A percentile compares a stretch with the other conserved stretches of the same genome.
Evolutionary conservation across 305 asterid species (phyloP).

Genomic region (Fraxinus xanthoxyloides): DNA sequence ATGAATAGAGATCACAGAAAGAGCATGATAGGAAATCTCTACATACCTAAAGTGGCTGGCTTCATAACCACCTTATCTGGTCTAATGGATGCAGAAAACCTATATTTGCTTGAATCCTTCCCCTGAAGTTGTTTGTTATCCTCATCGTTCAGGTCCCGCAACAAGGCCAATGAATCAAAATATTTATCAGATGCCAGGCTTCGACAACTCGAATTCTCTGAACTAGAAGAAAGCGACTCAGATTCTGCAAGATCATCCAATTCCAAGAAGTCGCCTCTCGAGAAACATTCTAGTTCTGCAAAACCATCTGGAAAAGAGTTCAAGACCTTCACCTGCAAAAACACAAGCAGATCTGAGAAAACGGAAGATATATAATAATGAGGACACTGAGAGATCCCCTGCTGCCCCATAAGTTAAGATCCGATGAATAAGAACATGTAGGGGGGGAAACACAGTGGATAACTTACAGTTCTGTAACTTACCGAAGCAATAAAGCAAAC

Average conservation of each 20-base stretch:
- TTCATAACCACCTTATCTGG: slow-evolving; percentile 40
- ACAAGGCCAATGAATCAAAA: slow-evolving; percentile 44
- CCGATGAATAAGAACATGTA: not conserved
- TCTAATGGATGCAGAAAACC: slow-evolving; percentile 22
- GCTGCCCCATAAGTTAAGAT: not conserved
- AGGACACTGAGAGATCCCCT: not conserved
- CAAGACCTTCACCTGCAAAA: not conserved
- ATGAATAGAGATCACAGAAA: not conserved
- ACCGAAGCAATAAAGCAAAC: not conserved
- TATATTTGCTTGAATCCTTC: slow-evolving; percentile 28
- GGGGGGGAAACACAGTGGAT: not conserved
- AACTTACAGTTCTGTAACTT: not conserved
- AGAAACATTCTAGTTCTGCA: slow-evolving; percentile 30
- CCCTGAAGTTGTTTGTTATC: slow-evolving; percentile 18
- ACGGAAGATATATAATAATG: not conserved
- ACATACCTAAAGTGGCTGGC: slow-evolving; percentile 50
- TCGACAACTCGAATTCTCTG: slow-evolving; percentile 54
- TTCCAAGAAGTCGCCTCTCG: slow-evolving; percentile 60
- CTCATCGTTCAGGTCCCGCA: slow-evolving; percentile 44
- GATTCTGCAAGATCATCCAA: slow-evolving; percentile 53
- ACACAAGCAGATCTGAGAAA: not conserved
- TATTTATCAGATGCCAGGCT: slow-evolving; percentile 56
- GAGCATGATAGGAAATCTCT: not conserved
- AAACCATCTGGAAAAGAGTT: slow-evolving; percentile 20
- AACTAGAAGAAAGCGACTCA: slow-evolving; percentile 52